Conservation (phyloP, 257 asterid genomes). For the Nicotiana knightiana region DNA sequence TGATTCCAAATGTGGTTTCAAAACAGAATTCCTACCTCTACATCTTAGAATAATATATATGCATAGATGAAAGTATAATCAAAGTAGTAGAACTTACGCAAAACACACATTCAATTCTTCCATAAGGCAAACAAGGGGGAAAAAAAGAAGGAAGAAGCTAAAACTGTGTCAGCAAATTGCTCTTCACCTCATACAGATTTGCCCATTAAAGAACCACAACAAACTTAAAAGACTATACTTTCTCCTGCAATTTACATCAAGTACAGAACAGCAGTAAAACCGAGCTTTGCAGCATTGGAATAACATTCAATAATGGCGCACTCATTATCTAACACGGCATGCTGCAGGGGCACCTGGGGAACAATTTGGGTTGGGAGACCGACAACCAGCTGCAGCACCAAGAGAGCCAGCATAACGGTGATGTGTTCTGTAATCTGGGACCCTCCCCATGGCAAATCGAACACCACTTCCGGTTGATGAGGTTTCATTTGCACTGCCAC, state of each 20-base stretch:
- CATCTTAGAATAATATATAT: background rate
- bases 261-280: constrained; percentile 20
- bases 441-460: constrained; percentile 51
- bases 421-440: constrained; percentile 56
- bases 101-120: constrained; percentile 7
- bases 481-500: constrained; percentile 42
- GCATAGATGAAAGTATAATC: background rate
- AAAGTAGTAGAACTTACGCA: background rate
- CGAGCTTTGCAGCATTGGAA: constrained; percentile 5
- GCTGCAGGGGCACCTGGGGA: constrained; percentile 70
- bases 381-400: constrained; percentile 57
- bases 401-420: constrained; percentile 50
- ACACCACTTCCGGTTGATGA: constrained; percentile 52
- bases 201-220: constrained; percentile 6
- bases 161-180: constrained; percentile 8
- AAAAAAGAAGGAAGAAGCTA: constrained; percentile 1
- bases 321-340: constrained; percentile 73
- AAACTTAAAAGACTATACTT: constrained; percentile 9
- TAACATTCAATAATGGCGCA: constrained; percentile 9
- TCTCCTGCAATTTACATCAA: constrained; percentile 23
- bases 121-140: background rate
- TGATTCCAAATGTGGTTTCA: background rate
- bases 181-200: constrained; percentile 3
- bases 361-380: constrained; percentile 61
- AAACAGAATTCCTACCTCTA: background rate